A percentile compares a stretch with the other conserved stretches of the same genome.
These are phyloP conservation scores for Tetrahymena thermophila DNA, from an alignment of 73 alveolate species.

Conservation along the genomic window DNA sequence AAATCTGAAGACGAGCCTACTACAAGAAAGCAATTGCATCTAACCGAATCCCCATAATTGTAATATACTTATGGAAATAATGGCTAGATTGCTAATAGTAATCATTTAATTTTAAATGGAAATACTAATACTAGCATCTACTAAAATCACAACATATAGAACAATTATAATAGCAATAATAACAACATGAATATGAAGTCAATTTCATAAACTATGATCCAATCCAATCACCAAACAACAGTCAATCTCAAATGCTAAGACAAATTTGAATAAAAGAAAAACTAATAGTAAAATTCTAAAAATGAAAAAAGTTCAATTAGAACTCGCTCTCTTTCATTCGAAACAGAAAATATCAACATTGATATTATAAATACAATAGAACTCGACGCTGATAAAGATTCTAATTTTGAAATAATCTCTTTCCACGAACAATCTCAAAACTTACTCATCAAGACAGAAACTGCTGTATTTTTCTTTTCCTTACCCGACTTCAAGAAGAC, in stretches of 20 bases:
- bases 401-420: background rate
- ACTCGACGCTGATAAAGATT: background rate
- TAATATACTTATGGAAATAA: background rate
- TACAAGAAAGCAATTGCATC: background rate
- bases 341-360: background rate
- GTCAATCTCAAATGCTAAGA: background rate
- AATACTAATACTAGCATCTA: background rate
- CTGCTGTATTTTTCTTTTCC: background rate
- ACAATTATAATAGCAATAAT: background rate
- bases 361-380: background rate
- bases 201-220: background rate
- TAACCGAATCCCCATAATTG: background rate
- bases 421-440: background rate
- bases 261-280: background rate
- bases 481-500: background rate
- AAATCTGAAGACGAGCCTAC: background rate
- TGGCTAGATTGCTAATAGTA: background rate
- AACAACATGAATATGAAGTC: background rate
- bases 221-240: background rate
- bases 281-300: background rate
- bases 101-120: background rate
- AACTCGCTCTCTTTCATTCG: background rate
- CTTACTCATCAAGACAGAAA: background rate
- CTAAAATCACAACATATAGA: background rate
- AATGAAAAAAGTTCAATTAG: background rate